These are phyloP conservation scores for Sugiyamaella chiloensis DNA, from an alignment of 805 yeast species.

Conservation along the genomic window DNA sequence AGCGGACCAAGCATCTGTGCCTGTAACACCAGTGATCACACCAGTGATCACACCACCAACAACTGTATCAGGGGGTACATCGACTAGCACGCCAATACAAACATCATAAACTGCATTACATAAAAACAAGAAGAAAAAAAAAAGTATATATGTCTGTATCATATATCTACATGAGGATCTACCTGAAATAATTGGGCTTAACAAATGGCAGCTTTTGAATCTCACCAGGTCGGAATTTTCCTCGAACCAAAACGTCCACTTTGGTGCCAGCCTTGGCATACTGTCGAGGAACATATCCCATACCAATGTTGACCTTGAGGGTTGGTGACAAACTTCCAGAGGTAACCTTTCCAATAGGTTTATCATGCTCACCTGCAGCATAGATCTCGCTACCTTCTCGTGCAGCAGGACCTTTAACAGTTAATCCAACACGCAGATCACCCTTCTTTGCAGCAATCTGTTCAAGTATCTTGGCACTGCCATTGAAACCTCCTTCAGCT, in stretches of 20 bases:
- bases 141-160: no score
- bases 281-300: conserved; percentile 76
- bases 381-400: conserved; percentile 72
- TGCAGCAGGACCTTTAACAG: conserved; percentile 86
- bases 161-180: no score
- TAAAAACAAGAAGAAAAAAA: no score
- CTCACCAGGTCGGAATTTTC: conserved; percentile 70
- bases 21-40: no score
- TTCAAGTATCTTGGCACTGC: conserved; percentile 61
- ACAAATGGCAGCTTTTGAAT: conserved; percentile 87
- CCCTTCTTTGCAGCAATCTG: conserved; percentile 66
- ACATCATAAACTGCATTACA: no score
- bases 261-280: conserved; percentile 70
- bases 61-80: no score
- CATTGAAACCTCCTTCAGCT: conserved; percentile 59
- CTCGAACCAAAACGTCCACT: conserved; percentile 74
- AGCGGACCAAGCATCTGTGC: no score
- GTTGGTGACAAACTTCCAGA: conserved; percentile 68
- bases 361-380: conserved; percentile 47
- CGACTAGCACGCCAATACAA: no score
- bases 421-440: conserved; percentile 68
- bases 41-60: no score
- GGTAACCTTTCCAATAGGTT: conserved; percentile 57
- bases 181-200: conserved; percentile 54
- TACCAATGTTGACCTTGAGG: conserved; percentile 79